Conservation (phyloP, 2,329 filamentous ascomycete species). For the Pyrenophora teres region DNA sequence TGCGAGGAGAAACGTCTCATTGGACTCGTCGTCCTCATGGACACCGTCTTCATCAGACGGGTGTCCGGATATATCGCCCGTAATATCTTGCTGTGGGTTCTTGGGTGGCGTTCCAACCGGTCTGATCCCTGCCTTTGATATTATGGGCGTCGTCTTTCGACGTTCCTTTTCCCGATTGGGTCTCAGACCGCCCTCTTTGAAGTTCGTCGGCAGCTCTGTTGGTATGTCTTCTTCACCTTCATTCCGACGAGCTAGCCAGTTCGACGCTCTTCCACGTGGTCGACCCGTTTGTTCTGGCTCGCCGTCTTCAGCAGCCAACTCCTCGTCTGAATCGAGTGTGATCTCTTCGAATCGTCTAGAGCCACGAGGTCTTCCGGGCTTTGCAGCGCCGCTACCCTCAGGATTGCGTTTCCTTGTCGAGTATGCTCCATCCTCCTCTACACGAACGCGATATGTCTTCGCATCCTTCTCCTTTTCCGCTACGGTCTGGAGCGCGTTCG, state of each 20-base stretch:
- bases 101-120: conserved; percentile 32
- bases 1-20: conserved; percentile 30
- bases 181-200: conserved; percentile 44
- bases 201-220: conserved; percentile 50
- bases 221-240: conserved; percentile 50
- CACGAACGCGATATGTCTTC: conserved; percentile 43
- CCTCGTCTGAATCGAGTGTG: conserved; percentile 53
- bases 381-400: conserved; percentile 29
- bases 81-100: conserved; percentile 30
- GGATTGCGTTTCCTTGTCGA: conserved; percentile 36
- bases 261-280: conserved; percentile 37
- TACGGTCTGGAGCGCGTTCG: conserved; percentile 16
- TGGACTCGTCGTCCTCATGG: conserved; percentile 36
- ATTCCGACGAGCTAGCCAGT: conserved; percentile 51
- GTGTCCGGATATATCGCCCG: conserved; percentile 33
- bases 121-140: conserved; percentile 32
- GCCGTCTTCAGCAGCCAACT: conserved; percentile 37
- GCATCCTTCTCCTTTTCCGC: conserved; percentile 38
- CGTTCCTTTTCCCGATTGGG: conserved; percentile 37
- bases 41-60: conserved; percentile 34
- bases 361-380: conserved; percentile 28
- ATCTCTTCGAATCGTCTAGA: conserved; percentile 51
- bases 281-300: conserved; percentile 20
- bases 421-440: conserved; percentile 51
- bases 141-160: conserved; percentile 31